Percentiles rank a stretch among this genome's conserved stretches.
Evolutionary conservation across 2,329 filamentous ascomycete species (phyloP).

Genomic region (Ceratocystis lukuohia): DNA sequence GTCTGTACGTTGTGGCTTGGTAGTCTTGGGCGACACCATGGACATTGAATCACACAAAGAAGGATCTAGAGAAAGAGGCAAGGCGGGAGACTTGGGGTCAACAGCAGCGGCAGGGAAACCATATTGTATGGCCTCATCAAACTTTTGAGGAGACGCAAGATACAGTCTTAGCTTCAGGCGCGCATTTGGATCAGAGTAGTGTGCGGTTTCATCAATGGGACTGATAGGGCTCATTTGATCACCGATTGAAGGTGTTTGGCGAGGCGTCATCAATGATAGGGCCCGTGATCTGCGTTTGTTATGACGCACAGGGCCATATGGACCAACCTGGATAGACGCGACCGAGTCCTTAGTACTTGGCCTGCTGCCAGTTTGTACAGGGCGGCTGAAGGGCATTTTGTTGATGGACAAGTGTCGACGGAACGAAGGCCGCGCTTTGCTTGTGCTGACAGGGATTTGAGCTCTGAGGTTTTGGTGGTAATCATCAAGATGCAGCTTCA

Average conservation of each 20-base stretch:
- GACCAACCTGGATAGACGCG: slow-evolving; percentile 24
- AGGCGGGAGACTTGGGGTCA: slow-evolving; percentile 21
- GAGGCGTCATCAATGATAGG: slow-evolving; percentile 40
- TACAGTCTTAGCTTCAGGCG: slow-evolving; percentile 75
- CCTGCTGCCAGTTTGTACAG: slow-evolving; percentile 37
- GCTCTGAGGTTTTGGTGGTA: slow-evolving; percentile 52
- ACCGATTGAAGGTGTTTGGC: slow-evolving; percentile 17
- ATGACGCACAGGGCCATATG: slow-evolving; percentile 27
- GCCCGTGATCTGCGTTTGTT: slow-evolving; percentile 40
- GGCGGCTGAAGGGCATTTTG: slow-evolving; percentile 48
- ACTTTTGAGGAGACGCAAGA: slow-evolving; percentile 80
- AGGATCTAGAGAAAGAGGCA: slow-evolving; percentile 11
- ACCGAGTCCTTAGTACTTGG: slow-evolving; percentile 32
- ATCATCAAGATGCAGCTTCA: slow-evolving; percentile 53
- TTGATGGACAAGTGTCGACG: slow-evolving; percentile 60
- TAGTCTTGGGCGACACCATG: slow-evolving; percentile 20
- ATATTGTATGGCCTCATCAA: slow-evolving; percentile 89
- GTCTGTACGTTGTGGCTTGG: slow-evolving; percentile 19
- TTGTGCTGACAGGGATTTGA: slow-evolving; percentile 32
- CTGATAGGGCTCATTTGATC: slow-evolving; percentile 20
- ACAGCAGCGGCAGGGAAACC: slow-evolving; percentile 57
- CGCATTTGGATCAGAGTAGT: slow-evolving; percentile 84
- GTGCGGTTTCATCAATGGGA: slow-evolving; percentile 57
- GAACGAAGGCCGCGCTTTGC: slow-evolving; percentile 45
- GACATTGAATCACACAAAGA: slow-evolving; percentile 12